phyloP scores from a whole-genome alignment of 2,329 filamentous ascomycete species.

The Gaeumannomyces sp. region DNA sequence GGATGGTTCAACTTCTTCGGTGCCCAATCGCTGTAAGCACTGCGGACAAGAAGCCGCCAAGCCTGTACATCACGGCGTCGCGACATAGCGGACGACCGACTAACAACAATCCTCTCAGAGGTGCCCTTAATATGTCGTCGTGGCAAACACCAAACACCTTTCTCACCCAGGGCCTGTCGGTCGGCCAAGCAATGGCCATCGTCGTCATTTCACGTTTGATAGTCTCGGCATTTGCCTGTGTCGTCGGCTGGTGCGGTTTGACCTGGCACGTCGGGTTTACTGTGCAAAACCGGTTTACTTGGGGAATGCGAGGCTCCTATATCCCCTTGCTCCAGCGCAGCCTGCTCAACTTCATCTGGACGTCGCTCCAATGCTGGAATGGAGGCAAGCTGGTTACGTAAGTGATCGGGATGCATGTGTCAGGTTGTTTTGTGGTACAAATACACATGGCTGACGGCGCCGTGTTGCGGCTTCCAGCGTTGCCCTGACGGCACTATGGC shows the following conservation, averaged over 20 bases:
- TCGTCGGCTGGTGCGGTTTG: conserved; percentile 41
- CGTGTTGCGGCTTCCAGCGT: conserved; percentile 13
- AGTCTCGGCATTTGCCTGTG: conserved; percentile 30
- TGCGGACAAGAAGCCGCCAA: too few species aligned
- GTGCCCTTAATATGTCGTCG: conserved; percentile 4
- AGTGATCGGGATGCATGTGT: not conserved
- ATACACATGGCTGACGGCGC: conserved; percentile 16
- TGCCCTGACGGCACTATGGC: conserved; percentile 40
- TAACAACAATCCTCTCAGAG: not conserved
- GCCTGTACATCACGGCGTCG: too few species aligned
- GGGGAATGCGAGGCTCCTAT: conserved; percentile 42
- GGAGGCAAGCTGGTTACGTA: conserved; percentile 24
- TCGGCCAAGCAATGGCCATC: conserved; percentile 39
- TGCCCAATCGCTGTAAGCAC: not conserved
- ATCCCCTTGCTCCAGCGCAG: conserved; percentile 41
- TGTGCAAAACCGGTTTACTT: conserved; percentile 41
- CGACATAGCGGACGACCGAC: too few species aligned
- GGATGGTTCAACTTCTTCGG: conserved; percentile 4
- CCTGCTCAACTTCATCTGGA: conserved; percentile 45
- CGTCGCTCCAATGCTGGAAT: conserved; percentile 37
- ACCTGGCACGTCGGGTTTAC: conserved; percentile 46
- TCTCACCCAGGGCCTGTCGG: conserved; percentile 25
- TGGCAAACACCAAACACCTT: conserved; percentile 9
- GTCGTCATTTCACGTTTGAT: conserved; percentile 36
- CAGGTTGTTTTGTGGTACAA: conserved; percentile 4